Evolutionary conservation across 768 basidiomycete species (phyloP), one percentile per base, ranked within the genome.

Genomic region (Phanerodontia chrysosporium): DNA sequence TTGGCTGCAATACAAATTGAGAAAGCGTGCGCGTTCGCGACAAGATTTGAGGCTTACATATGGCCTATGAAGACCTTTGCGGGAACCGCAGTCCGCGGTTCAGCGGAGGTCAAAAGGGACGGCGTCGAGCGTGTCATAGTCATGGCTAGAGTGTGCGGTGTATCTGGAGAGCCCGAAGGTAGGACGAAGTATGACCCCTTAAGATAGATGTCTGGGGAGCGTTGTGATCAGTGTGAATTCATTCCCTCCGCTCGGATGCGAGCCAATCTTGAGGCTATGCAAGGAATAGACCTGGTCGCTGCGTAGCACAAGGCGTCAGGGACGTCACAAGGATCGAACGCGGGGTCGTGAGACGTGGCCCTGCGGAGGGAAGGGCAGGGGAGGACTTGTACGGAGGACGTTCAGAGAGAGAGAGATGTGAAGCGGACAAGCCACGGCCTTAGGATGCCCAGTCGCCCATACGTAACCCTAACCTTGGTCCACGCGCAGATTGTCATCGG

Each of bases 61-160:
- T 87, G 86, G 46, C 80, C 78, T 58, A 87, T 87, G 21, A 74
- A 74, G 5, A 86, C 78, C 13, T 59, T 60, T n/a, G 61, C 62
- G 18, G 67, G 64, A 1, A 61, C 65, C 4, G 60, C 56, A 49
- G 64, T 58, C 30, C 61, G 58, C n/a, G 69, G 69, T 30, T 62
- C 61, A 18, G 64, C 25, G 21, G 65, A 63, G 7, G 62, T 58
- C 49, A 70, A 64, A 16, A 70, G 65, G 13, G 64, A 54, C 6
- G 67, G 57, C 25, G 61, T 58, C 4, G 61, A 60, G 58, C 66
- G 67, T 25, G 68, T 65, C 66, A 69, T 69, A 9, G 52, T 53
- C 52, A 53, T 53, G n/a, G 35, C 36, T 8, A 8, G 6, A 21
- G 51, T 29, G 35, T 51, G n/a, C n/a, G n/a, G n/a, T n/a, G n/a